These are phyloP conservation scores for Gelatoporia subvermispora DNA, from an alignment of 768 basidiomycete genomes.

Conservation along the genomic window DNA sequence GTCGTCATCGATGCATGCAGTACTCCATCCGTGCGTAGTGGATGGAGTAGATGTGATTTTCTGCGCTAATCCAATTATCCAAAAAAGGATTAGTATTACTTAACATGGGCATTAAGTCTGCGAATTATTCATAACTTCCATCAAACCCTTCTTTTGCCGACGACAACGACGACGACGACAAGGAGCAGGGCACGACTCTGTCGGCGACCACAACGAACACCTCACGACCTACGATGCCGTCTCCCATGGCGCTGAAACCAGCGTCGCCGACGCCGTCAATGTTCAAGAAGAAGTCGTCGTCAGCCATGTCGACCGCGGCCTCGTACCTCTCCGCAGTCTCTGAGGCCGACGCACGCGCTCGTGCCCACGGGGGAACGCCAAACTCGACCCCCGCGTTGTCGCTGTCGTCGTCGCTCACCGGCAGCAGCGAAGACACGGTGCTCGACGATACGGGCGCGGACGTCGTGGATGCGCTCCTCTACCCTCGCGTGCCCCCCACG, in stretches of 20 bases:
- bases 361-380: slow-evolving; percentile 42
- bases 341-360: slow-evolving; percentile 64
- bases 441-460: slow-evolving; percentile 48
- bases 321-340: slow-evolving; percentile 59
- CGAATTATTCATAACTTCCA: too few relatives aligned
- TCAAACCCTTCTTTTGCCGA: neutral
- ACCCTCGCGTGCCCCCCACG: slow-evolving; percentile 66
- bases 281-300: slow-evolving; percentile 42
- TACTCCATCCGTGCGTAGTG: too few relatives aligned
- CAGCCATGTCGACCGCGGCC: slow-evolving; percentile 46
- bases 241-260: slow-evolving; percentile 61
- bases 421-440: slow-evolving; percentile 63
- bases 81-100: too few relatives aligned
- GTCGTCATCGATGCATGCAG: too few relatives aligned
- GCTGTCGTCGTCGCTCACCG: slow-evolving; percentile 66
- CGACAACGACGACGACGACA: neutral
- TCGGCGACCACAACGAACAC: slow-evolving; percentile 8
- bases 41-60: too few relatives aligned
- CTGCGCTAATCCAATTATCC: too few relatives aligned
- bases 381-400: slow-evolving; percentile 70
- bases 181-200: slow-evolving; percentile 3
- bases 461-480: slow-evolving; percentile 46
- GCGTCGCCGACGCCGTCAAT: slow-evolving; percentile 49
- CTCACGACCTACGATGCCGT: slow-evolving; percentile 33
- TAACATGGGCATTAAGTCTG: too few relatives aligned